Evolutionary conservation across 345 rosid species (phyloP).

Genomic region (Geranium brycei): DNA sequence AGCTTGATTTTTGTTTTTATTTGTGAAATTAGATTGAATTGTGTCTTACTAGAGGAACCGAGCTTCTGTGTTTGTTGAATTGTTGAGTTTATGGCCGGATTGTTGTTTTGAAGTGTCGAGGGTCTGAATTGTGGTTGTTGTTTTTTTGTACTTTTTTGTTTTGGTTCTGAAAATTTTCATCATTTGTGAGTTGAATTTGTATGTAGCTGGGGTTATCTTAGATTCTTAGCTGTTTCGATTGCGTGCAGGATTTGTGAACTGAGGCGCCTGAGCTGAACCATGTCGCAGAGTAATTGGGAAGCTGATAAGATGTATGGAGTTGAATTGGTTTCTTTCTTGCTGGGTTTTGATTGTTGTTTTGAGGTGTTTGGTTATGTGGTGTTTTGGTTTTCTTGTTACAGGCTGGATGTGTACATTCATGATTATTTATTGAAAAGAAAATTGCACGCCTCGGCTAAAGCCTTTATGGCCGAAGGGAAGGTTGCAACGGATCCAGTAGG

Average conservation of each 20-base stretch:
- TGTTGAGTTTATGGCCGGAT: neutral
- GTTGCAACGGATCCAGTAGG: slow-evolving; percentile 62
- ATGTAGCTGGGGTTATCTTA: no score
- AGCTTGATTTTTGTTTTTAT: neutral
- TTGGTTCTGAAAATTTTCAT: no score
- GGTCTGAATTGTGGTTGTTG: neutral
- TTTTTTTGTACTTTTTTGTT: no score
- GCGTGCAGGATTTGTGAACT: neutral
- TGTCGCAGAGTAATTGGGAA: slow-evolving; percentile 64
- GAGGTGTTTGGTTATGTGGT: neutral
- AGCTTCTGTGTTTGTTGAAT: neutral
- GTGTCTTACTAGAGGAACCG: no score
- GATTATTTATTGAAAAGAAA: slow-evolving; percentile 63
- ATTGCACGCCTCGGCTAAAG: slow-evolving; percentile 51
- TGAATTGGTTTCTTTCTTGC: neutral
- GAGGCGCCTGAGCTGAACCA: slow-evolving; percentile 11
- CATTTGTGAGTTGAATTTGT: no score
- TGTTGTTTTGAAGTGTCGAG: neutral
- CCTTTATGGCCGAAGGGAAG: slow-evolving; percentile 62
- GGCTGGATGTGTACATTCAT: slow-evolving; percentile 69
- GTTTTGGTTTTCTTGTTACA: slow-evolving; percentile 10
- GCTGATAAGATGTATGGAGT: slow-evolving; percentile 50
- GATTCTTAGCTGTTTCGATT: neutral
- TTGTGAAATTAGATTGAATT: neutral
- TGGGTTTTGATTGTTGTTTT: neutral